Percentiles rank a stretch among this genome's conserved stretches.
Evolutionary conservation across 257 asterid genomes (phyloP).

Genomic region (Plantago ovata): DNA sequence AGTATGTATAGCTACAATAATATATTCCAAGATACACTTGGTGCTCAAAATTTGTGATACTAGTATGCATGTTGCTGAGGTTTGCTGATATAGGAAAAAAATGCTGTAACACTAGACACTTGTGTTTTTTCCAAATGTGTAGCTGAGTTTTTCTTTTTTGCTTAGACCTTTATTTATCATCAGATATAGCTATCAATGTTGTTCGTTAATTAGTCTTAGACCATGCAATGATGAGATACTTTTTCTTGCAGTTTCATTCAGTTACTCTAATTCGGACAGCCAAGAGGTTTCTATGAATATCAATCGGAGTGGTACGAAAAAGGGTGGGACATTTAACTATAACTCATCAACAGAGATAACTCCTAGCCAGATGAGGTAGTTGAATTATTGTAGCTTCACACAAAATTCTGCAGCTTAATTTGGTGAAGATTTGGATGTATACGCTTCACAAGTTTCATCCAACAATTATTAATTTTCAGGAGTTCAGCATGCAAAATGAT

Average conservation of each 20-base stretch:
- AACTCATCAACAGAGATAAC: constrained; percentile 69
- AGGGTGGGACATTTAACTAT: constrained; percentile 66
- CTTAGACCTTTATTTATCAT: constrained; percentile 12
- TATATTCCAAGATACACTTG: neutral
- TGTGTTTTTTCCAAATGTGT: no score
- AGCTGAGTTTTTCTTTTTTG: constrained; percentile 7
- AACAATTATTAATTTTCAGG: constrained; percentile 42
- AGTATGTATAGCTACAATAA: constrained; percentile 8
- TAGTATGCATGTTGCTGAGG: neutral
- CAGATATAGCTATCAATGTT: constrained; percentile 6
- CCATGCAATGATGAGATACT: constrained; percentile 23
- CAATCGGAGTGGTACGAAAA: constrained; percentile 74
- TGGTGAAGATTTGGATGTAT: constrained; percentile 11
- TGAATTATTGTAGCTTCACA: no score
- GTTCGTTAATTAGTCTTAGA: constrained; percentile 6
- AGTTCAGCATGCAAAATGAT: constrained; percentile 97
- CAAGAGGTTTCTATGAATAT: constrained; percentile 91
- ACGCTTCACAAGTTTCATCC: neutral
- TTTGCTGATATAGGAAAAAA: neutral
- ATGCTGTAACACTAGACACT: neutral
- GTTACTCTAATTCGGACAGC: constrained; percentile 68
- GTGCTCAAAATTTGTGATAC: constrained; percentile 13
- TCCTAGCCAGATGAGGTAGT: constrained; percentile 93
- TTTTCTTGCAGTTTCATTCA: constrained; percentile 75
- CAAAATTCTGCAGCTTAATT: constrained; percentile 5